Base-by-base conservation (phyloP, 768 basidiomycete genomes). In the Auricularia auricula-judae region DNA sequence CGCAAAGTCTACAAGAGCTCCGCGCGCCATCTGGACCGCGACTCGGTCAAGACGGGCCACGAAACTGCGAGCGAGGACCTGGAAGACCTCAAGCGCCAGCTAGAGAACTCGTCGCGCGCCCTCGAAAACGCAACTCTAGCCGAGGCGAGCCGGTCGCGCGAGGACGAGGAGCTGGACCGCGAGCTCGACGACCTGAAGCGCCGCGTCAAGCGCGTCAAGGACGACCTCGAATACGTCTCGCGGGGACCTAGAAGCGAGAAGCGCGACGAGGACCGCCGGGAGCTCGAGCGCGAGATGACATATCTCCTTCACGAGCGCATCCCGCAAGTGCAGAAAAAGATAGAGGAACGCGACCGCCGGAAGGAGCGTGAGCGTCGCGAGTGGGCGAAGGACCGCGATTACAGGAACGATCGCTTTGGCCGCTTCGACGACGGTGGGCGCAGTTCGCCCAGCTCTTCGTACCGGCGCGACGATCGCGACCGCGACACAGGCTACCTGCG, bases 81-180 rank as follows among this genome's bases (percentile, higher is more conserved):
- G 54, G 71, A 68, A n/a, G 77, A 77, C 62, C 74, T 78, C 67
- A 76, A 78, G 68, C 73, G 78, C 10, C 74, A 79, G 65, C 70
- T 81, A 2, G 68, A 42, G 39, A 42, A 7, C 1, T 42, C 39
- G 39, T 93, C 93, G 74, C 84, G 89, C 8, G 84, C 86, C 1
- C 79, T 98, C 1, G 81, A 86, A 62, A 89, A 85, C 68, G 80
- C 81, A 3, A 79, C 86, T 0, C 85, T 86, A n/a, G 84, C 80
- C 21, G 84, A 84, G 63, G 83, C 83, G 0, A 69, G 77, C 2
- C 78, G 83, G 53, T 86, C 88, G 0, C 84, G 79, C 2, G 94
- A 96, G 66, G 94, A 98, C 70, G 94, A 97, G 64, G 88, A 82
- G 61, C 79, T 99, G n/a, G 91, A 95, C 63, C 82, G 87, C 56